Evolutionary conservation across 2,329 filamentous ascomycete genomes (phyloP).

Genomic region (Pyricularia sp.): DNA sequence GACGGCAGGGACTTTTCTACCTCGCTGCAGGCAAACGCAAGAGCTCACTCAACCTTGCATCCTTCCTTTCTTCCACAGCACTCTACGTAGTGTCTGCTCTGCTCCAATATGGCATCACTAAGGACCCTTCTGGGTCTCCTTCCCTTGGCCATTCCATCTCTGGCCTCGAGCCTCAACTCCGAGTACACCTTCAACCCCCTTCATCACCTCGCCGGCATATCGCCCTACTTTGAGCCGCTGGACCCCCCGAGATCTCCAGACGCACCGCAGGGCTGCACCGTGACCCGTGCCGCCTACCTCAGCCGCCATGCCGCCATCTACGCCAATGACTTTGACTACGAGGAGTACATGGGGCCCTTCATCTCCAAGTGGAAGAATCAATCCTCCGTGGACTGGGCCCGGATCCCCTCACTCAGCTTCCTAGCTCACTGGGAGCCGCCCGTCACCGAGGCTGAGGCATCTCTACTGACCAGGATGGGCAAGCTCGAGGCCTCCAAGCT

Average conservation of each 20-base stretch:
- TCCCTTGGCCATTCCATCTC: not conserved
- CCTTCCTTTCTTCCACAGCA: not conserved
- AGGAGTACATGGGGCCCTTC: conserved; percentile 47
- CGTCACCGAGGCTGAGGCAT: conserved; percentile 44
- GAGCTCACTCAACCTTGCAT: not conserved
- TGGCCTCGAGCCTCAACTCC: conserved; percentile 26
- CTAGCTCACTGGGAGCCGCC: conserved; percentile 47
- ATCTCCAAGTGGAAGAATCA: conserved; percentile 49
- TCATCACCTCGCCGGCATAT: conserved; percentile 44
- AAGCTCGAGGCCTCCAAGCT: conserved; percentile 49
- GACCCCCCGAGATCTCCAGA: conserved; percentile 32
- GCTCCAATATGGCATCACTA: not conserved
- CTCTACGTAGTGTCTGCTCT: not conserved
- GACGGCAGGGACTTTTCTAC: not conserved
- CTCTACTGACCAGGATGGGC: conserved; percentile 53
- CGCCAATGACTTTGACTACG: conserved; percentile 49
- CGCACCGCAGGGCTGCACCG: conserved; percentile 39
- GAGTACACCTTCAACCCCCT: conserved; percentile 43
- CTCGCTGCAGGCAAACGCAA: not conserved
- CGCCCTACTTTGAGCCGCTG: conserved; percentile 47
- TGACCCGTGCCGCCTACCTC: conserved; percentile 43
- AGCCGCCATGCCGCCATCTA: conserved; percentile 52
- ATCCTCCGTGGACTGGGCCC: conserved; percentile 43
- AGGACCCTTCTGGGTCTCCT: not conserved
- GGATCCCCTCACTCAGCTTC: conserved; percentile 45